Evolutionary conservation across 2,329 filamentous ascomycete genomes (phyloP), one percentile per base, ranked within the genome.

Genomic region (Aspergillus eucalypticola): DNA sequence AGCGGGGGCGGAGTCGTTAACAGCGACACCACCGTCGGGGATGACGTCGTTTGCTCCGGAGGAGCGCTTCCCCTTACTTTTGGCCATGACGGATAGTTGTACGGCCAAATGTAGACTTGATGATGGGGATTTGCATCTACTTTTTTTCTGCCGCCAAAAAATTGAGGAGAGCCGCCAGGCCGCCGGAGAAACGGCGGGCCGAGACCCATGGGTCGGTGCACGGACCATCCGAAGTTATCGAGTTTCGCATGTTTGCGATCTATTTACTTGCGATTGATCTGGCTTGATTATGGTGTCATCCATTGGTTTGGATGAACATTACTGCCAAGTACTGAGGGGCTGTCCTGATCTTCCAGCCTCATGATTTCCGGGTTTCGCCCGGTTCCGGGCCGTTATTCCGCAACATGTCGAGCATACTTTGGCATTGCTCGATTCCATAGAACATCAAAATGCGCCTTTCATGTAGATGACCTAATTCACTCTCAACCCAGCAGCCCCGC

Each of bases 11-110:
- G 67, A 41, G 17, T 66, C 63, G 38, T 67, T 67, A 48, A 62
- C 39, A 13, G 64, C 39, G 46, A 56, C 64, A 13, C 60, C 58
- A 19, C 56, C 64, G 38, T 69, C 65, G 4, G 63, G 46, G 21
- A 60, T 48, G 21, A 61, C 54, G 25, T 66, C 57, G 35, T 67
- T 65, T 32, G 67, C 70, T 51, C 68, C 69, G 17, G 72, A 69
- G 41, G 72, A 69, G 63, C 65, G 67, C 63, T 74, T 77, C 54
- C 63, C 71, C 66, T 78, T 78, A 61, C 66, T 69, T 67, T 77
- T 77, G 55, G 67, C 74, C 76, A 78, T 79, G 60, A 59, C 66
- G 56, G 61, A 62, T 60, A 53, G 62, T 61, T 60, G 59, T 46
- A 57, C 27, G 62, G 54, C 63, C 65, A 60, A 64, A 66, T 66